These are phyloP conservation scores for Trypanosoma theileri DNA, from an alignment of 208 protist genomes.

Conservation along the genomic window DNA sequence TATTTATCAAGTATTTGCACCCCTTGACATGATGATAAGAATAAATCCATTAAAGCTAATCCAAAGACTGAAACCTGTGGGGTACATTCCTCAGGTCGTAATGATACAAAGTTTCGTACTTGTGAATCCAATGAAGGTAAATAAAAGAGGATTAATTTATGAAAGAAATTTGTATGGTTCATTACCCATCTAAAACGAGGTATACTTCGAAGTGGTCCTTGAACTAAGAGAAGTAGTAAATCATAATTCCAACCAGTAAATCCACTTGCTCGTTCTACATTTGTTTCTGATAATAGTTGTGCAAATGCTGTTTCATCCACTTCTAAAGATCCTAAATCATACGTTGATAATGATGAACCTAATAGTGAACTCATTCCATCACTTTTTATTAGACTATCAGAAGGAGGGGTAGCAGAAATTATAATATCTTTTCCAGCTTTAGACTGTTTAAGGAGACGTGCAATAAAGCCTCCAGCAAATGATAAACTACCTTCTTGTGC, in stretches of 20 bases:
- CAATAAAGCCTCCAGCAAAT: constrained; percentile 51
- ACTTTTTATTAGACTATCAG: background rate
- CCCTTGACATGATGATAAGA: constrained; percentile 73
- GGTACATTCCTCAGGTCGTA: constrained; percentile 40
- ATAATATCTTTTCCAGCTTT: constrained; percentile 19
- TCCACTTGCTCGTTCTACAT: constrained; percentile 41
- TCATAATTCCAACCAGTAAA: constrained; percentile 71
- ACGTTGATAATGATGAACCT: constrained; percentile 13
- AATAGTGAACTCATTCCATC: constrained; percentile 10
- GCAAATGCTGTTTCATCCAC: constrained; percentile 65
- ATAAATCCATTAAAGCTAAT: constrained; percentile 71
- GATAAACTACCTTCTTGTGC: constrained; percentile 61
- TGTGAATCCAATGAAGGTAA: constrained; percentile 35
- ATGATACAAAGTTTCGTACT: constrained; percentile 50
- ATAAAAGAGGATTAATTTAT: constrained; percentile 75
- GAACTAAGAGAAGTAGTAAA: constrained; percentile 68
- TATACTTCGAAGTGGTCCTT: constrained; percentile 62
- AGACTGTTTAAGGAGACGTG: constrained; percentile 56
- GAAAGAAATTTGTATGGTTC: constrained; percentile 44
- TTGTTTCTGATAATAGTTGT: constrained; percentile 51
- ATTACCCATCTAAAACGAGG: constrained; percentile 48
- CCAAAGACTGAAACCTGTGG: constrained; percentile 67
- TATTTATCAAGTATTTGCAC: constrained; percentile 48
- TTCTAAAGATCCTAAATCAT: constrained; percentile 37
- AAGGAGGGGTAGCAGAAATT: constrained; percentile 9